Base-by-base conservation (phyloP, 2,329 filamentous ascomycete genomes). In the Didymella glomerata region DNA sequence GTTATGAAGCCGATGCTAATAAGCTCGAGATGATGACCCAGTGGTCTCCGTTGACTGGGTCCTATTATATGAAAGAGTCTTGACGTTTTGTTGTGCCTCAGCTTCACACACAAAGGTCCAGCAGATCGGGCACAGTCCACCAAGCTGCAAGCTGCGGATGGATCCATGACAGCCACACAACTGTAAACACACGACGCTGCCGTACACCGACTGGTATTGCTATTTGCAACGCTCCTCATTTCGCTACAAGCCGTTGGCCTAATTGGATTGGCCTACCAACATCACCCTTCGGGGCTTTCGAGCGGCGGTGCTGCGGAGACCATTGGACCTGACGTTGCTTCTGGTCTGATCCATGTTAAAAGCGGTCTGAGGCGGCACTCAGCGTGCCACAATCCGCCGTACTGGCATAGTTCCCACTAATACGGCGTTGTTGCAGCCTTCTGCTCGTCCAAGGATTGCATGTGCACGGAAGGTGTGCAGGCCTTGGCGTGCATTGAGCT, bases 101-200 rank as follows among this genome's bases (percentile, higher is more conserved):
- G 57, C 45, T 54, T 30, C 45, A 41, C 47, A 41, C 47, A 48
- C 48, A 63, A 59, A 66, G 52, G 40, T 42, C 42, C 32, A 61
- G 59, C 63, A 44, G 54, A 62, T 60, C 58, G 50, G 34, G 61
- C 38, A 46, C 54, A 52, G 50, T 57, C 49, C 56, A 61, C 42
- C 52, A 44, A 59, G 62, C 65, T 68, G 65, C 59, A 62, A 57
- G 62, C 65, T 68, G 65, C 59, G 63, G 52, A 68, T 63, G 54
- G 61, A 57, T 42, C 53, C 55, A 51, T 54, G 56, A 42, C 63
- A 65, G 63, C 62, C 60, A 64, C 60, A 60, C 36, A 48, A 30
- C 27, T 61, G 60, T 53, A 42, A 50, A 54, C 40, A 62, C 45
- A 51, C 50, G 51, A 52, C 47, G 48, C 50, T 51, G 51, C 63